These are phyloP conservation scores for Malassezia obtusa DNA, from an alignment of 1,284 basidiomycete species.

Conservation along the genomic window DNA sequence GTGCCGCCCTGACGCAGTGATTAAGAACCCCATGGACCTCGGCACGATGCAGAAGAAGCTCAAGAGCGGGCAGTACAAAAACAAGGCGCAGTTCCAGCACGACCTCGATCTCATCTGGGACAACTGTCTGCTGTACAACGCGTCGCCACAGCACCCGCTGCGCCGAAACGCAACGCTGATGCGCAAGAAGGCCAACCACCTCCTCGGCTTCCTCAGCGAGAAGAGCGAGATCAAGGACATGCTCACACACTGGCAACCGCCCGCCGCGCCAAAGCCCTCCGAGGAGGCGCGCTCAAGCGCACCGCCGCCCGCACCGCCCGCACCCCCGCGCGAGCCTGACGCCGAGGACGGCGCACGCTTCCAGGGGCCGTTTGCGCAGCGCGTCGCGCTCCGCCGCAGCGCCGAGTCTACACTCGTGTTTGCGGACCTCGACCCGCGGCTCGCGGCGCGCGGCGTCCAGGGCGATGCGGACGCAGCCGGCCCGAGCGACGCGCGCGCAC, in stretches of 20 bases:
- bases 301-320: neutral
- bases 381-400: constrained; percentile 65
- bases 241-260: constrained; percentile 31
- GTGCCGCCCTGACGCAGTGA: constrained; percentile 14
- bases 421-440: constrained; percentile 20
- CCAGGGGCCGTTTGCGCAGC: constrained; percentile 40
- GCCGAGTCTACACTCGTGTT: constrained; percentile 59
- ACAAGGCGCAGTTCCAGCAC: constrained; percentile 80
- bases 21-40: constrained; percentile 65
- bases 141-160: constrained; percentile 55
- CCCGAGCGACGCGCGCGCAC: neutral
- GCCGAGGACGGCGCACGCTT: neutral
- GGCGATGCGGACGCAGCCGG: neutral
- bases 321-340: neutral
- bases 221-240: constrained; percentile 57
- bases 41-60: constrained; percentile 84
- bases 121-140: constrained; percentile 88
- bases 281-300: neutral
- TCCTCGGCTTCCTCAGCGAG: constrained; percentile 79
- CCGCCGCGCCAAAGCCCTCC: neutral
- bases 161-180: constrained; percentile 38
- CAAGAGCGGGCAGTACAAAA: constrained; percentile 77
- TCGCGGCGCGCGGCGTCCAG: neutral
- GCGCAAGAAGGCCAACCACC: constrained; percentile 50
- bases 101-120: constrained; percentile 95